A percentile compares a stretch with the other conserved stretches of the same genome.
These are phyloP conservation scores for Komagataea norvegica DNA, from an alignment of 1,139 yeast genomes.

Conservation along the genomic window DNA sequence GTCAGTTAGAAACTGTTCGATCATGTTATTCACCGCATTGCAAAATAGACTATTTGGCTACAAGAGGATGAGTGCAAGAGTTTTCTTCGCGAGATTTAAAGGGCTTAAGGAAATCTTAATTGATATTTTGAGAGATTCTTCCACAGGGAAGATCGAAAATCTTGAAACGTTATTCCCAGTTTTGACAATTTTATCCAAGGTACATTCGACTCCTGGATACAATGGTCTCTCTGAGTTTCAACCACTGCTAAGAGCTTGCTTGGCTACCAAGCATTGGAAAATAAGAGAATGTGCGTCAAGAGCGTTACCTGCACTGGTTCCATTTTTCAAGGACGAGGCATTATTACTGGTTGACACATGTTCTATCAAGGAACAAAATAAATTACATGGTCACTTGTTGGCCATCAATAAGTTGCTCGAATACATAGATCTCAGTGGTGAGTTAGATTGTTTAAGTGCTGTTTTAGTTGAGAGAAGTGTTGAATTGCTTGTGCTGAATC, in stretches of 20 bases:
- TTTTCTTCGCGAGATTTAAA: conserved; percentile 63
- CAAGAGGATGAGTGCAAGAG: conserved; percentile 49
- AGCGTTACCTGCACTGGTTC: conserved; percentile 51
- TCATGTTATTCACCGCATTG: conserved; percentile 84
- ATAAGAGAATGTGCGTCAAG: conserved; percentile 82
- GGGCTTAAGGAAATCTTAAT: conserved; percentile 47
- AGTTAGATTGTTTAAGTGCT: conserved; percentile 9
- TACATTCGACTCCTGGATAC: conserved; percentile 56
- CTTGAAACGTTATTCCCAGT: conserved; percentile 70
- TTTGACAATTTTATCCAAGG: conserved; percentile 61
- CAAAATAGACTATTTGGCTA: conserved; percentile 78
- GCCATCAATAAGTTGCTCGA: conserved; percentile 36
- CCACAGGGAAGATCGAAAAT: conserved; percentile 26
- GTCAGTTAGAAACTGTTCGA: conserved; percentile 89
- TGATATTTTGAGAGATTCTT: conserved; percentile 38
- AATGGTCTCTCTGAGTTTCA: conserved; percentile 48
- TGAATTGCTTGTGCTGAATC: conserved; percentile 27
- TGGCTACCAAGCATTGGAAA: conserved; percentile 64
- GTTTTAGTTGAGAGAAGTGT: conserved; percentile 19
- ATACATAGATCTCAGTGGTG: not conserved
- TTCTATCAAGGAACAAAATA: conserved; percentile 35
- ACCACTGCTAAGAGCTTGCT: conserved; percentile 41
- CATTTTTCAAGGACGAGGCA: conserved; percentile 29
- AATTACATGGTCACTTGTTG: conserved; percentile 53
- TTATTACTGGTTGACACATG: conserved; percentile 17